A percentile compares a stretch with the other conserved stretches of the same genome.
phyloP scores from a whole-genome alignment of 331 rosid genomes.

The Pyracantha coccinea region DNA sequence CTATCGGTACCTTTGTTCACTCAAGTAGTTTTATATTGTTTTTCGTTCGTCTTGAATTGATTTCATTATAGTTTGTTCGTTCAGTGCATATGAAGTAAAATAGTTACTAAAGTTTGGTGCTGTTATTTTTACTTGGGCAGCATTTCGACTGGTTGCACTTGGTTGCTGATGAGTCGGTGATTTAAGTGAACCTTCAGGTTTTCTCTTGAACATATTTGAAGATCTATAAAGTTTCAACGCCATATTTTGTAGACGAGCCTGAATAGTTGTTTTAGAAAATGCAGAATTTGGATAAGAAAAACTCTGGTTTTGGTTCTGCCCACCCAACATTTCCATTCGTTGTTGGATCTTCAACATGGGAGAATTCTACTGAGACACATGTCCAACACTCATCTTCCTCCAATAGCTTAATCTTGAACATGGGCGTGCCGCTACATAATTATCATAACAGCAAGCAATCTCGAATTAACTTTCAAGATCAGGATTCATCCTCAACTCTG shows the following conservation, averaged over 20 bases:
- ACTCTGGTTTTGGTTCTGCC: conserved; percentile 20
- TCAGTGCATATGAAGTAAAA: not conserved
- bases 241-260: conserved; percentile 1
- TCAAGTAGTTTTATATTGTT: not conserved
- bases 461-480: conserved; percentile 44
- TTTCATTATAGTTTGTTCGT: not conserved
- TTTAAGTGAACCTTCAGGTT: conserved; percentile 13
- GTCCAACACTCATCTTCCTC: conserved; percentile 36
- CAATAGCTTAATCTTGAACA: conserved; percentile 32
- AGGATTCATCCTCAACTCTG: conserved; percentile 49
- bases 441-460: conserved; percentile 30
- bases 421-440: conserved; percentile 39
- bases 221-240: conserved; percentile 5
- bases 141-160: conserved; percentile 9
- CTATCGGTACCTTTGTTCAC: not conserved
- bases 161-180: conserved; percentile 20
- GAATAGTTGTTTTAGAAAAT: conserved; percentile 9
- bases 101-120: not conserved
- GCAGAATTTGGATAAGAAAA: conserved; percentile 22
- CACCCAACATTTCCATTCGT: conserved; percentile 12
- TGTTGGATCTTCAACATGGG: conserved; percentile 27
- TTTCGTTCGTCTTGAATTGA: not conserved
- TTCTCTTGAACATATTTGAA: not conserved
- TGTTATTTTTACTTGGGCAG: conserved; percentile 1
- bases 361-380: conserved; percentile 26